These are phyloP conservation scores for Conringia planisiliqua DNA, from an alignment of 345 rosid species.

Conservation along the genomic window DNA sequence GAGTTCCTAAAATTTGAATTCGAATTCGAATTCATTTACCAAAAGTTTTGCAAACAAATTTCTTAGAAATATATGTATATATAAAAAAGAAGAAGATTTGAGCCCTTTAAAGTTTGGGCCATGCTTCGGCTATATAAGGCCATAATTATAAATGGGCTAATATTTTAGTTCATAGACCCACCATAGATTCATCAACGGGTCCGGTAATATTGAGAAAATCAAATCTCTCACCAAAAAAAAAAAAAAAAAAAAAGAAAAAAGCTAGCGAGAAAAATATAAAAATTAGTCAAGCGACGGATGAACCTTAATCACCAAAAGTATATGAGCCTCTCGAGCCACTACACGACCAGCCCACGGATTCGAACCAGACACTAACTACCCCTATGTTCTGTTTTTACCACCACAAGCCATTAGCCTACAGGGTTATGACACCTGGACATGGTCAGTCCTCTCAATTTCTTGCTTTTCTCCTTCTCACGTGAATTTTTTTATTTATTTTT, in stretches of 20 bases:
- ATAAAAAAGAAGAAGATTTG: not conserved
- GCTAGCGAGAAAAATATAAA: not conserved
- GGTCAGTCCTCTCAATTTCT: slow-evolving; percentile 11
- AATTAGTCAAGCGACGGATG: not conserved
- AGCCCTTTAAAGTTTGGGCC: not conserved
- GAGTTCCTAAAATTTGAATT: not conserved
- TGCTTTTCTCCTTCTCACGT: not conserved
- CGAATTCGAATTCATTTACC: not conserved
- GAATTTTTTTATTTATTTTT: not conserved
- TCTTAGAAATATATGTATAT: no score
- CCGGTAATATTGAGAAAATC: not conserved
- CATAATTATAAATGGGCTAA: not conserved
- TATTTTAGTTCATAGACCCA: not conserved
- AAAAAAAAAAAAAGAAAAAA: not conserved
- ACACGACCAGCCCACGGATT: not conserved
- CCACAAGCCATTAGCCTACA: not conserved
- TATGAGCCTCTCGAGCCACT: not conserved
- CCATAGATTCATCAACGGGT: not conserved
- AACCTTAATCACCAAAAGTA: no score
- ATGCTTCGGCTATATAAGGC: not conserved
- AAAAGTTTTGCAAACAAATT: not conserved
- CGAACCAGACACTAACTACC: not conserved
- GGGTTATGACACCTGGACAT: slow-evolving; percentile 13
- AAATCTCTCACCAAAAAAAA: not conserved
- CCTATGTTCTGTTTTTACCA: not conserved